Evolutionary conservation across 176 grass and related monocot genomes (phyloP).

Genomic region (Zea luxurians): DNA sequence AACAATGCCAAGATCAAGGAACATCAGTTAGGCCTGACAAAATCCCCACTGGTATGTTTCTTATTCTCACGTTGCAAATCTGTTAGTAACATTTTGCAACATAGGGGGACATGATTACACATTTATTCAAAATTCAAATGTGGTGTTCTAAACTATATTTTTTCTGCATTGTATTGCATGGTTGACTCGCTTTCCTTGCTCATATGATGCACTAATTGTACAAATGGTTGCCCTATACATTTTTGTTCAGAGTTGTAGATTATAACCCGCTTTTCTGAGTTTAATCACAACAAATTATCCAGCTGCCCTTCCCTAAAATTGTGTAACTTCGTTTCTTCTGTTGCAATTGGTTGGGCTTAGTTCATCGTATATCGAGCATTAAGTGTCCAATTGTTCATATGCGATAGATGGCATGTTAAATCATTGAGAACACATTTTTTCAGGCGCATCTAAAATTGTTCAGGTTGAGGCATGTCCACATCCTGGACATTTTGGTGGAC

Average conservation of each 20-base stretch:
- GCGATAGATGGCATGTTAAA: conserved; percentile 15
- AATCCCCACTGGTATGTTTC: conserved; percentile 40
- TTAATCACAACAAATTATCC: not conserved
- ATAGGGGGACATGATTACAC: not conserved
- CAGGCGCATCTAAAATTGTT: conserved; percentile 48
- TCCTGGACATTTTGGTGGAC: conserved; percentile 66
- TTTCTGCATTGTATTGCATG: conserved; percentile 7
- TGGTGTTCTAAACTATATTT: conserved; percentile 5
- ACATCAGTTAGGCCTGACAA: conserved; percentile 19
- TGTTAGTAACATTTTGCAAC: not conserved
- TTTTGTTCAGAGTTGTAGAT: not conserved
- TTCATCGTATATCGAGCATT: conserved; percentile 8
- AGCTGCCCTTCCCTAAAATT: not conserved
- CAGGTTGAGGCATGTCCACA: conserved; percentile 53
- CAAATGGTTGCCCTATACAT: not conserved
- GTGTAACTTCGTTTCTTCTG: not conserved
- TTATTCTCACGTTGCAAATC: conserved; percentile 30
- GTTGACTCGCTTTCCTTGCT: not conserved
- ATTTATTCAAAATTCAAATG: not conserved
- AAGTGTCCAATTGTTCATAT: conserved; percentile 13
- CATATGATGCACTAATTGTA: not conserved
- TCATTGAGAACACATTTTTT: conserved; percentile 28
- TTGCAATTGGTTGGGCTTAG: not conserved
- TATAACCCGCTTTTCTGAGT: not conserved
- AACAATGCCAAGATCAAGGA: conserved; percentile 33